Evolutionary conservation across 345 rosid genomes (phyloP), one percentile per base, ranked within the genome.

Genomic region (Aquilaria malaccensis): DNA sequence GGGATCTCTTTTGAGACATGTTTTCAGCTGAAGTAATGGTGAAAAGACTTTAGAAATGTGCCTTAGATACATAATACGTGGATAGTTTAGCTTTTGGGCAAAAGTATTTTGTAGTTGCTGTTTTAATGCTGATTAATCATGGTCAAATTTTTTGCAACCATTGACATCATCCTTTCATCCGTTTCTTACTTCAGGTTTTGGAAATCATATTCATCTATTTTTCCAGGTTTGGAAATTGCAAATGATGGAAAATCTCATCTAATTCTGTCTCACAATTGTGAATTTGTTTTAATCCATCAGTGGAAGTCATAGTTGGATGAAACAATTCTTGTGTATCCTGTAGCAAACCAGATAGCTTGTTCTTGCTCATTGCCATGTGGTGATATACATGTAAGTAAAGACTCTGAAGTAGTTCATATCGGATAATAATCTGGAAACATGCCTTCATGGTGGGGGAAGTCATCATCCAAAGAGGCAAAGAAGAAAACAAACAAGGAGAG

Each of bases 361-460:
- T 41, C 30, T 59, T 45, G 67, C 51, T 14, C 43, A 32, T 68
- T 62, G 22, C 15, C 52, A 61, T 30, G 33, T 46, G 48, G 37
- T 59, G 30, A 50, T 47, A 45, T 31, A 59, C 47, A 30, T 31
- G 32, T 52, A 37, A 15, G 62, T 55, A 59, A 48, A 37, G 43
- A 22, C 22, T 47, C 43, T 37, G 43, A 37, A 37, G 43, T 37
- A 37, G 43, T 37, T 37, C 43, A 37, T 37, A 37, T 37, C 7
- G 5, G 5, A 37, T 37, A 37, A 37, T 37, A 4, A 37, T 37
- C 7, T 45, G 51, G 53, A 59, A 75, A 67, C 61, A 83, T 83
- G 89, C 89, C 75, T 75, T 71, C 84, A 61, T 78, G 83, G 85
- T 83, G 82, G 79, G 72, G 72, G 55, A 81, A 77, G 67, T 79